A percentile compares a stretch with the other conserved stretches of the same genome.
Conservation (phyloP, 495 filamentous ascomycete species). For the Penicillium parvum region DNA sequence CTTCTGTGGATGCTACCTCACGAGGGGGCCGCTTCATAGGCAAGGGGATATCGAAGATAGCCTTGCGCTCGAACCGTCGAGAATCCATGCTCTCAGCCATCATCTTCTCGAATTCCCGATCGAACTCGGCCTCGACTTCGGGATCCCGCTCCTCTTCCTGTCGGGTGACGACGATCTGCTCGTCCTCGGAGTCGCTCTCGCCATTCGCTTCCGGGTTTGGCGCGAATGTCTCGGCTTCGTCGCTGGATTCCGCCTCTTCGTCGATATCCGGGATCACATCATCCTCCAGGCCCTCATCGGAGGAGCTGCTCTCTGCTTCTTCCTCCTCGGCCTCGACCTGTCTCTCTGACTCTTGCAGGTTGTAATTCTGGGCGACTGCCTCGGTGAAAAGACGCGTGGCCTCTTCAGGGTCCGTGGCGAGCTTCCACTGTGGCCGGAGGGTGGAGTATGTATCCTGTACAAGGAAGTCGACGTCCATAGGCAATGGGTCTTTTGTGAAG, state of each 20-base stretch:
- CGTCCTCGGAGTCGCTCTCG: constrained; percentile 60
- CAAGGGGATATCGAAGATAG: constrained; percentile 86
- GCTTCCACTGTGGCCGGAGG: constrained; percentile 86
- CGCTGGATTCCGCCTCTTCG: constrained; percentile 54
- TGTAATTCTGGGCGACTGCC: constrained; percentile 83
- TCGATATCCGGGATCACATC: constrained; percentile 52
- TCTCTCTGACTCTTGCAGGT: constrained; percentile 66
- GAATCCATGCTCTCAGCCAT: constrained; percentile 96
- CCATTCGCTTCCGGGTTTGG: constrained; percentile 40
- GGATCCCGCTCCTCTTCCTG: constrained; percentile 89
- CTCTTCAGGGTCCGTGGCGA: constrained; percentile 75
- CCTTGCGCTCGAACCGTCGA: constrained; percentile 89
- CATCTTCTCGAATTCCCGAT: constrained; percentile 96
- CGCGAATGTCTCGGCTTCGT: constrained; percentile 56
- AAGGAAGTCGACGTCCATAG: constrained; percentile 97
- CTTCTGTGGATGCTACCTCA: constrained; percentile 47
- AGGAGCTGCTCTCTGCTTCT: constrained; percentile 53
- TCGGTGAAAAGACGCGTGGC: constrained; percentile 81
- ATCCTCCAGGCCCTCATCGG: constrained; percentile 59
- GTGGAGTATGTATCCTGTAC: constrained; percentile 86
- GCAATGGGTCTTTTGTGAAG: constrained; percentile 82
- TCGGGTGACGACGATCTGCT: constrained; percentile 84
- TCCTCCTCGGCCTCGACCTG: constrained; percentile 61
- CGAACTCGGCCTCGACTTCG: constrained; percentile 93
- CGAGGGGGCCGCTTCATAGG: constrained; percentile 76